Conservation (phyloP, 2,329 filamentous ascomycete species). For the Thelonectria olida region DNA sequence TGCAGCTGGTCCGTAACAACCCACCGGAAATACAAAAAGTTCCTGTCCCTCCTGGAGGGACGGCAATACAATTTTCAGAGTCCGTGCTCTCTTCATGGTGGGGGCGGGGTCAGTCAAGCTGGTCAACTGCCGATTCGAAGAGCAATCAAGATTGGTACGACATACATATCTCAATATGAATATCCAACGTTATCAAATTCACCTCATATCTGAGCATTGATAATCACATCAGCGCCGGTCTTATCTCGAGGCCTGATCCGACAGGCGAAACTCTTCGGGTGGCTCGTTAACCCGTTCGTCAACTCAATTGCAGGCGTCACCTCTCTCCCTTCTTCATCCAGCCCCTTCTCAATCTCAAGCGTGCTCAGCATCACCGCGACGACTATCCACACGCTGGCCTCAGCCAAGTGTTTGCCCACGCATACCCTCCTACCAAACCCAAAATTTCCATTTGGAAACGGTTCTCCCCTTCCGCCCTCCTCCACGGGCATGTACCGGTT, state of each 20-base stretch:
- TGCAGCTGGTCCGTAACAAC: no score
- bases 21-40: neutral
- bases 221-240: constrained; percentile 18
- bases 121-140: neutral
- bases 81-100: neutral
- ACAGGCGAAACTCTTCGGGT: constrained; percentile 39
- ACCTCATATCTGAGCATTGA: constrained; percentile 2
- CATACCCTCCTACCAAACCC: constrained; percentile 64
- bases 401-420: constrained; percentile 60
- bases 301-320: constrained; percentile 41
- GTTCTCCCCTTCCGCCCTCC: constrained; percentile 53
- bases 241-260: constrained; percentile 37
- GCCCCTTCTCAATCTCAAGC: constrained; percentile 45
- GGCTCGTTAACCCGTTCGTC: constrained; percentile 40
- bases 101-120: constrained; percentile 11
- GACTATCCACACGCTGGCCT: constrained; percentile 52
- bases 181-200: neutral
- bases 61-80: neutral
- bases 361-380: constrained; percentile 51
- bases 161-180: no score
- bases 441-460: constrained; percentile 57
- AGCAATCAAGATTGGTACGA: neutral
- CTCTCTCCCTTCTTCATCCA: constrained; percentile 47
- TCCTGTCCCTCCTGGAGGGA: no score
- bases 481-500: constrained; percentile 50